A percentile compares a stretch with the other conserved stretches of the same genome.
phyloP scores from a whole-genome alignment of 352 stramenopile genomes.

The Thalassiosira sp. region DNA sequence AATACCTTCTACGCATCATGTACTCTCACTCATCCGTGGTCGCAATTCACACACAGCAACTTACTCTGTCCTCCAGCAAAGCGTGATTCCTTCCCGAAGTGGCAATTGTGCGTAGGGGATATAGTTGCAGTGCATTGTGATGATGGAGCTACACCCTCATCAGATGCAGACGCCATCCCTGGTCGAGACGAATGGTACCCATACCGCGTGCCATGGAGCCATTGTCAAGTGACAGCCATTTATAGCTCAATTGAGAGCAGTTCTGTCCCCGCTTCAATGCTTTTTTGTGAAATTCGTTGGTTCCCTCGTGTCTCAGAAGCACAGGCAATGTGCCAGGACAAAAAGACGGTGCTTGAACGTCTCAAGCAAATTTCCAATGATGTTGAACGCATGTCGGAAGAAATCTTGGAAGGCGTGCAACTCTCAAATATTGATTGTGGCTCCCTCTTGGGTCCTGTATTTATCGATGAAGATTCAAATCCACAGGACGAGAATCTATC shows the following conservation, averaged over 20 bases:
- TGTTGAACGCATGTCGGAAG: not conserved
- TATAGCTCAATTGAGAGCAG: slow-evolving; percentile 15
- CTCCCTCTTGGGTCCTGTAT: slow-evolving; percentile 23
- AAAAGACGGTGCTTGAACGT: not conserved
- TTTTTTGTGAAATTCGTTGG: slow-evolving; percentile 34
- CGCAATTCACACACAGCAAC: slow-evolving; percentile 1
- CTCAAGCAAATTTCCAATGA: not conserved
- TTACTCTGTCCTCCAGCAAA: slow-evolving; percentile 27
- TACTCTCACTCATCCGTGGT: slow-evolving; percentile 15
- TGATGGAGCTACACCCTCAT: not conserved
- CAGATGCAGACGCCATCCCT: slow-evolving; percentile 12
- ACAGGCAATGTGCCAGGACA: not conserved
- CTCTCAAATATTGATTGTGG: slow-evolving; percentile 3
- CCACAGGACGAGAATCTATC: not conserved
- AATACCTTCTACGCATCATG: slow-evolving; percentile 20
- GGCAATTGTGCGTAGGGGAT: slow-evolving; percentile 65
- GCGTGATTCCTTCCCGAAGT: slow-evolving; percentile 17
- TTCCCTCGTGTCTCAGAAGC: slow-evolving; percentile 19
- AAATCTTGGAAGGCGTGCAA: slow-evolving; percentile 13
- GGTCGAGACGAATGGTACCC: slow-evolving; percentile 48
- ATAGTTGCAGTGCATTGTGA: slow-evolving; percentile 54
- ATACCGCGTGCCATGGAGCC: slow-evolving; percentile 51
- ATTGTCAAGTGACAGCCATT: slow-evolving; percentile 65
- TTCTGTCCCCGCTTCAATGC: not conserved
- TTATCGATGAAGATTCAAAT: slow-evolving; percentile 7